These are phyloP conservation scores for Rhodofomes roseus DNA, from an alignment of 1,284 basidiomycete genomes.

Conservation along the genomic window DNA sequence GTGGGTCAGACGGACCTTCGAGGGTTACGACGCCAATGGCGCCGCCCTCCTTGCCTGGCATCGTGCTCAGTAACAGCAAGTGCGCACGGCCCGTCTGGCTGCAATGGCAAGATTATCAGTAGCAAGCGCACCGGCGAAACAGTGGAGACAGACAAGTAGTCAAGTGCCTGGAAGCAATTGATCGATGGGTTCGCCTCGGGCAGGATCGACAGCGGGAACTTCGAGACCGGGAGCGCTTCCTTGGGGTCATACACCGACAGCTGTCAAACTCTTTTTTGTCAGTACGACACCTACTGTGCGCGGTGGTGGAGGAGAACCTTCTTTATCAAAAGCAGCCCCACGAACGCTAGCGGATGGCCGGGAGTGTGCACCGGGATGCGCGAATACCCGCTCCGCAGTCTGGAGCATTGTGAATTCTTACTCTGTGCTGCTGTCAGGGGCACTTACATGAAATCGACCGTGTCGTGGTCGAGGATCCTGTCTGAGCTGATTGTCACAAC, in stretches of 20 bases:
- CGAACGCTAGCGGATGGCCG: constrained; percentile 71
- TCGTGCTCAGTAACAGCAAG: constrained; percentile 81
- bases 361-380: constrained; percentile 90
- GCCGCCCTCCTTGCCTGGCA: constrained; percentile 78
- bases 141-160: constrained; percentile 67
- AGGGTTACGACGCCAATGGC: constrained; percentile 81
- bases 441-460: constrained; percentile 70
- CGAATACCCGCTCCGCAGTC: constrained; percentile 82
- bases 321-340: constrained; percentile 87
- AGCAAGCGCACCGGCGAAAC: background rate
- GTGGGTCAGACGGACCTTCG: constrained; percentile 47
- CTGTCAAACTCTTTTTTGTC: constrained; percentile 33
- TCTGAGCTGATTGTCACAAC: constrained; percentile 77
- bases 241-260: constrained; percentile 90
- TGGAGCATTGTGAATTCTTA: constrained; percentile 22
- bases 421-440: background rate
- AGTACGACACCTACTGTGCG: background rate
- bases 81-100: constrained; percentile 97
- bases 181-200: constrained; percentile 89
- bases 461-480: constrained; percentile 75
- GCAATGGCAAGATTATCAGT: background rate
- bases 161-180: constrained; percentile 81
- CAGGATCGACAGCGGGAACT: constrained; percentile 76
- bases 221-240: constrained; percentile 70
- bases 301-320: constrained; percentile 41